Evolutionary conservation across 768 basidiomycete species (phyloP).

Genomic region (Boletus pseudopeckii): DNA sequence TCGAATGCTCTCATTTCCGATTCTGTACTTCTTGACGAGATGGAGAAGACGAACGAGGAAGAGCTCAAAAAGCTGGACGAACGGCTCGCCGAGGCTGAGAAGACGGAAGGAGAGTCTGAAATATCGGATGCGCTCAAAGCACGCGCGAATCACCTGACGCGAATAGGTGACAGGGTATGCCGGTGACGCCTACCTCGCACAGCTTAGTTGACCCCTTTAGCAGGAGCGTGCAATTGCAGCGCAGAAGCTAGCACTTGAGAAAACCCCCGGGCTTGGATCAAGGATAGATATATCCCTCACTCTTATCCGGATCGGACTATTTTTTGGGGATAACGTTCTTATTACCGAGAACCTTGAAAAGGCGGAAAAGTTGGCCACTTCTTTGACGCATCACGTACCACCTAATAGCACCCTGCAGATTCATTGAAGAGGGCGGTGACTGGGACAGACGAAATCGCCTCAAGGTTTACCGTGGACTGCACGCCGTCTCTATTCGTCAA

Average conservation of each 20-base stretch:
- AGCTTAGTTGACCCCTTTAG: neutral
- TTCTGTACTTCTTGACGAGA: slow-evolving; percentile 26
- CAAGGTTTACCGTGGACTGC: slow-evolving; percentile 91
- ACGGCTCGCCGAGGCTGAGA: slow-evolving; percentile 79
- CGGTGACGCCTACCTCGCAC: neutral
- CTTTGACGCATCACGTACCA: neutral
- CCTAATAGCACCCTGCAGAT: slow-evolving; percentile 38
- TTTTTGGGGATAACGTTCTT: slow-evolving; percentile 76
- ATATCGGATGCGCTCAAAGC: slow-evolving; percentile 85
- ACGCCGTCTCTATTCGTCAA: slow-evolving; percentile 83
- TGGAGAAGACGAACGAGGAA: slow-evolving; percentile 58
- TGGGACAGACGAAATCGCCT: slow-evolving; percentile 97
- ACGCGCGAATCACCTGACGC: slow-evolving; percentile 79
- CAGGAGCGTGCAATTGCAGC: slow-evolving; percentile 83
- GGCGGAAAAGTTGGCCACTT: slow-evolving; percentile 67
- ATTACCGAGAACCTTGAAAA: slow-evolving; percentile 69
- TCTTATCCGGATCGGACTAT: slow-evolving; percentile 85
- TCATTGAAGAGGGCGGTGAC: slow-evolving; percentile 94
- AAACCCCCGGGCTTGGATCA: slow-evolving; percentile 89
- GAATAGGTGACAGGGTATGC: slow-evolving; percentile 77
- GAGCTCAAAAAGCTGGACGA: slow-evolving; percentile 74
- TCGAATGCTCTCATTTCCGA: slow-evolving; percentile 44
- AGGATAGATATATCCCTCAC: slow-evolving; percentile 91
- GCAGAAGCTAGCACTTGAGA: slow-evolving; percentile 79
- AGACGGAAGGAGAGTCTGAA: slow-evolving; percentile 91